Conservation (phyloP, 2,329 filamentous ascomycete genomes). For the Mycocentrospora acerina region DNA sequence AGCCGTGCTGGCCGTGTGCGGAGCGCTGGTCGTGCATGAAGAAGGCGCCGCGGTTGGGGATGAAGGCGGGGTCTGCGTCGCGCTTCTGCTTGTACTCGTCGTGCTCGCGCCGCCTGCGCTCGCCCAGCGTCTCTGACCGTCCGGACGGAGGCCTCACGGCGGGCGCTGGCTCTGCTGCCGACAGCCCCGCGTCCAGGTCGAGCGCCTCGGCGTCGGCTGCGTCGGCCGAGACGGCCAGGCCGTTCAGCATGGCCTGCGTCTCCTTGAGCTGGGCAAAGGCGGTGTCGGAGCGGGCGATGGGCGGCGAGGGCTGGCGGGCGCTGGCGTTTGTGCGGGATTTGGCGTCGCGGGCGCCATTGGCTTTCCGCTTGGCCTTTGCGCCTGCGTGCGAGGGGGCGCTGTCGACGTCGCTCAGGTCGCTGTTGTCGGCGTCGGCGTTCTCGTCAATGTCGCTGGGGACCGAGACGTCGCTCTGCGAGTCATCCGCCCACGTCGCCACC, state of each 20-base stretch:
- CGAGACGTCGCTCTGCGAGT: slow-evolving; percentile 65
- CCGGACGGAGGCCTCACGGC: slow-evolving; percentile 36
- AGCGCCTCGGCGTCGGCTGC: slow-evolving; percentile 47
- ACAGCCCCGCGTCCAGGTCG: slow-evolving; percentile 53
- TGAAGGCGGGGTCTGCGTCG: slow-evolving; percentile 88
- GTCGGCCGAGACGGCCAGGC: slow-evolving; percentile 52
- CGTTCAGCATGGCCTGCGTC: slow-evolving; percentile 64
- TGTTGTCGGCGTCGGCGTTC: slow-evolving; percentile 61
- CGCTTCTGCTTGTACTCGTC: slow-evolving; percentile 87
- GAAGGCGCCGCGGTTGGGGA: slow-evolving; percentile 90
- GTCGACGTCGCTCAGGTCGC: slow-evolving; percentile 58
- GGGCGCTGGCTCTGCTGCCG: slow-evolving; percentile 39
- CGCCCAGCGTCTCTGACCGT: slow-evolving; percentile 60
- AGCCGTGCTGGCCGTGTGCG: slow-evolving; percentile 75
- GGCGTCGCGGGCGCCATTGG: slow-evolving; percentile 41
- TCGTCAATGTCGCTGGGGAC: slow-evolving; percentile 59
- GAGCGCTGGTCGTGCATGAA: slow-evolving; percentile 95
- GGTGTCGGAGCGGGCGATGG: slow-evolving; percentile 40
- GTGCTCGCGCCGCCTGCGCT: slow-evolving; percentile 78
- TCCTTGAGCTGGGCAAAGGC: slow-evolving; percentile 53
- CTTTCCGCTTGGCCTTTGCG: slow-evolving; percentile 40
- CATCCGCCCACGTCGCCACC: slow-evolving; percentile 56
- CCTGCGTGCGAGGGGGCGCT: slow-evolving; percentile 37
- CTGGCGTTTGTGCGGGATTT: slow-evolving; percentile 27
- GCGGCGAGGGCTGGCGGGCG: slow-evolving; percentile 35